Conservation (phyloP, 768 basidiomycete species). For the Lactarius pseudohatsudake region DNA sequence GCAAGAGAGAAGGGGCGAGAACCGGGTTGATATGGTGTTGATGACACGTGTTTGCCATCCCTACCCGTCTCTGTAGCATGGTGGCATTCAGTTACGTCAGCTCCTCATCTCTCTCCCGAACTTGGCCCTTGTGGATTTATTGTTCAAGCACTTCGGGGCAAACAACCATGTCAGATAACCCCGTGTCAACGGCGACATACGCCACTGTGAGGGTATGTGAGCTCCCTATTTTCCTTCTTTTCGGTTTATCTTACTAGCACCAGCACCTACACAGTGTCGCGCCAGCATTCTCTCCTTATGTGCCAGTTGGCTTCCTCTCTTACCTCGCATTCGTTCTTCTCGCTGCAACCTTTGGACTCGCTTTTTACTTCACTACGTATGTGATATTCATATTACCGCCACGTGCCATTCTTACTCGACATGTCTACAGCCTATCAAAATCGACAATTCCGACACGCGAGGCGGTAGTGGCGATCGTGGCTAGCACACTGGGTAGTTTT, state of each 20-base stretch:
- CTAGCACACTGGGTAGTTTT: conserved; percentile 81
- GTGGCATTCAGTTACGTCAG: conserved; percentile 46
- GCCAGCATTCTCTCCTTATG: conserved; percentile 68
- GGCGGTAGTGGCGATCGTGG: conserved; percentile 63
- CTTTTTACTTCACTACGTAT: conserved; percentile 90
- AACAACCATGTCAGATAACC: conserved; percentile 46
- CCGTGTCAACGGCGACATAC: conserved; percentile 38
- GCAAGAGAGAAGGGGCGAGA: conserved; percentile 28
- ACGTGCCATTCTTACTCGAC: conserved; percentile 11
- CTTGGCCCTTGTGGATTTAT: neutral
- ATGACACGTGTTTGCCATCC: conserved; percentile 62
- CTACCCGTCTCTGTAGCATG: conserved; percentile 5
- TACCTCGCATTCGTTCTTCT: conserved; percentile 75
- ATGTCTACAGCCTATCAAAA: conserved; percentile 67
- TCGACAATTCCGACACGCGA: conserved; percentile 64
- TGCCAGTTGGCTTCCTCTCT: conserved; percentile 69
- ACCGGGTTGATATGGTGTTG: conserved; percentile 44
- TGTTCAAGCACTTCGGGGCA: conserved; percentile 16
- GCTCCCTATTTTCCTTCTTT: conserved; percentile 2
- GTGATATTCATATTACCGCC: conserved; percentile 34
- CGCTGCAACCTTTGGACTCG: conserved; percentile 72
- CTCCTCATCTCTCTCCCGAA: conserved; percentile 9
- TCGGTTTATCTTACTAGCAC: conserved; percentile 12
- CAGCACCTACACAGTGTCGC: conserved; percentile 64
- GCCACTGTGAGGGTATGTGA: conserved; percentile 50